These are phyloP conservation scores for Crepidotus variabilis DNA, from an alignment of 768 basidiomycete species.

Conservation along the genomic window DNA sequence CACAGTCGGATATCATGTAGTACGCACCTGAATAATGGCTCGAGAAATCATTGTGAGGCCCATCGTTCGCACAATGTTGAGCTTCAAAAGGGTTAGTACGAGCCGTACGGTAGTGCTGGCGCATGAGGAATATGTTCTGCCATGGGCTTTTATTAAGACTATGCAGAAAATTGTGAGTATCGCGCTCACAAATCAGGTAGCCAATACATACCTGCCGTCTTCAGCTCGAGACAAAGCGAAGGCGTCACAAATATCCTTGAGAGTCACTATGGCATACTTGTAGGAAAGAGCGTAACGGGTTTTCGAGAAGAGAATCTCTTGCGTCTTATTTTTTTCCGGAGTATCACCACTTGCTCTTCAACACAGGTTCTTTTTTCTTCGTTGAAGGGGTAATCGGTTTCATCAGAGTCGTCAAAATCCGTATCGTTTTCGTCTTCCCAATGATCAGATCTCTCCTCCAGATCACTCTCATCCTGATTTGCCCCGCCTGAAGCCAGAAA, in stretches of 20 bases:
- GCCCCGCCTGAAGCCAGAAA: background rate
- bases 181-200: background rate
- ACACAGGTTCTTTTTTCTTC: background rate
- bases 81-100: conserved; percentile 3
- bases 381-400: background rate
- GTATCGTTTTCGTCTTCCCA: conserved; percentile 1
- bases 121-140: conserved; percentile 4
- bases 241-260: conserved; percentile 5
- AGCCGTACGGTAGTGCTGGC: conserved; percentile 5
- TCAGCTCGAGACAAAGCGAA: background rate
- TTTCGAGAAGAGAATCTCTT: conserved; percentile 3
- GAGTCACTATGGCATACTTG: conserved; percentile 2
- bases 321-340: conserved; percentile 3
- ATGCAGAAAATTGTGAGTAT: background rate
- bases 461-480: background rate
- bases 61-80: background rate
- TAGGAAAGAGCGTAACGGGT: conserved; percentile 3
- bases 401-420: background rate
- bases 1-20: background rate
- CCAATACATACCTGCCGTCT: conserved; percentile 2
- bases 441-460: background rate
- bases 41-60: background rate
- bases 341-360: background rate
- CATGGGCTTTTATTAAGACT: conserved; percentile 5
- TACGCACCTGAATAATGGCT: background rate